Evolutionary conservation across 1,284 basidiomycete genomes (phyloP), one percentile per base, ranked within the genome.

Genomic region (Moesziomyces parantarcticus): DNA sequence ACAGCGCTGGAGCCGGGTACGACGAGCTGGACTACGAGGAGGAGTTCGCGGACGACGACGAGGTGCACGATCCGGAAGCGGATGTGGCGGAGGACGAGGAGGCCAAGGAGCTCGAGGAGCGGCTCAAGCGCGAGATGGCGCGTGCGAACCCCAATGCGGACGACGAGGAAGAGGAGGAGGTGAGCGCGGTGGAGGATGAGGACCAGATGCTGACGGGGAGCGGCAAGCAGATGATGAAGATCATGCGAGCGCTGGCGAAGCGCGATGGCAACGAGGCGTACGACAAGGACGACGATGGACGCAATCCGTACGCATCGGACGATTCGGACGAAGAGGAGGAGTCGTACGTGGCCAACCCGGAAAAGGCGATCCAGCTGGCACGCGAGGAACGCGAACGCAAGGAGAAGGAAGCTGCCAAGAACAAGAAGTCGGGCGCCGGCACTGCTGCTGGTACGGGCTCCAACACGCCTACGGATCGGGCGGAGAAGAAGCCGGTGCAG

Each of bases 151-250:
- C n/a, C n/a, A n/a, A 70, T 11, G 70, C 55, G 26, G 68, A 47
- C 7, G 74, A 72, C 43, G 70, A 66, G 23, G 71, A 52, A 25
- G 68, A 52, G 4, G 74, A 72, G 46, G 70, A 62, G 29, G 71
- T 56, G 47, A 65, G 62, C 20, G 71, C 62, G 11, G 63, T 51
- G 11, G 76, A 76, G 55, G 73, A 72, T n/a, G 58, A 75, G 41
- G 74, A 81, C 48, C 76, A 81, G 41, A 52, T 68, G 49, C 50
- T 83, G 50, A 82, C 79, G 18, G 78, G 81, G 44, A 77, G 72
- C n/a, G 81, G 78, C 21, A 76, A 73, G 45, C 81, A 83, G 64
- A 80, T 83, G 80, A 80, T 80, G 70, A 81, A 82, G 71, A 83
- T 83, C 53, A 82, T 83, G 81, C 66, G 74, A 7, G 81, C 81